Evolutionary conservation across 2,329 filamentous ascomycete genomes (phyloP), one percentile per base, ranked within the genome.

Genomic region (Thelonectria discophora): DNA sequence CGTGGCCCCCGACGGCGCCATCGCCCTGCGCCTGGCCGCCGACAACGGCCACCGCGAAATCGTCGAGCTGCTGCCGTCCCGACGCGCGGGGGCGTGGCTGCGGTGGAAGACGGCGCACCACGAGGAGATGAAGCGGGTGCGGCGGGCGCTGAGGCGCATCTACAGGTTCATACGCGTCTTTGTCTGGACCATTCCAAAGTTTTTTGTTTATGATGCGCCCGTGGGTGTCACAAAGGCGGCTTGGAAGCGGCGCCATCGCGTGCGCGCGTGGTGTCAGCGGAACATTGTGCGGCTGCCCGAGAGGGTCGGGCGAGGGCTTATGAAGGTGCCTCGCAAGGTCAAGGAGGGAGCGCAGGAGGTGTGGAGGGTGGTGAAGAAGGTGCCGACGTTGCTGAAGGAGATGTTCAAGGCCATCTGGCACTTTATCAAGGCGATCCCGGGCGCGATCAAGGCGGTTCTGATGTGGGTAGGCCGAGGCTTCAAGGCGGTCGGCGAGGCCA

Each of bases 11-110:
- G 80, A 82, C 54, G 82, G 81, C 0, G 76, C 81, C 52, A 73
- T 78, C 1, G 81, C 81, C 1, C 69, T 83, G 13, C 77, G 81
- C 1, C 74, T 84, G 1, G 81, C 82, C 0, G 79, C 79, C 0
- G 60, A 65, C 1, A 75, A 73, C 18, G 74, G 76, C 1, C 80
- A 83, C 55, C 69, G 75, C 15, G 80, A 82, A 8, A 71, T 83
- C 3, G 80, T 83, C 4, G 69, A 70, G 1, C 80, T 78, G 47
- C 73, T 84, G 1, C 81, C 81, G 0, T 43, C 65, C 0, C 70
- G 79, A 0, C 70, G 81, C 0, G 75, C 68, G 3, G 80, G 80
- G 4, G 76, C 74, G 2, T 78, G 75, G 72, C 62, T 68, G 18
- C 68, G 80, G 9, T 79, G 79, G 74, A 72, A 70, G 57, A 60